Base-by-base conservation (phyloP, 176 grass and related monocot species). In the Eleusine coracana region DNA sequence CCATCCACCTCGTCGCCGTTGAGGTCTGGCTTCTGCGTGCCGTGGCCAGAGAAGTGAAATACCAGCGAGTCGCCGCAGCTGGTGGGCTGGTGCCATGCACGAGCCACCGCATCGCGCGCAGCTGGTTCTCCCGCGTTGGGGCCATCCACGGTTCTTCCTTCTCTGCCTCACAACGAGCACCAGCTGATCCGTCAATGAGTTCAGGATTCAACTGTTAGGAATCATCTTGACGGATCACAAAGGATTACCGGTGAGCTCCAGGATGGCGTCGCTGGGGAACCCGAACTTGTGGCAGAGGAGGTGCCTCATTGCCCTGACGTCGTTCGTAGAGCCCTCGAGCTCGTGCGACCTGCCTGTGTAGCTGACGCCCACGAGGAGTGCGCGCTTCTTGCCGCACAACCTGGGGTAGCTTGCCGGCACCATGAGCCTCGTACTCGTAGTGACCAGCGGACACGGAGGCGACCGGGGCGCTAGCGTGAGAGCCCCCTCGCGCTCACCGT, bases 11-110 rank as follows among this genome's bases (percentile, higher is more conserved):
- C 94, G 38, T 97, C 86, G 50, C 87, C 82, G 69, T 51, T 37
- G 10, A 21, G 50, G 83, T 92, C 94, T 85, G 92, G 89, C 90
- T 90, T 97, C 90, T 94, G 94, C 66, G 90, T 70, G 34, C 90
- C 94, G 80, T 97, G 94, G 1, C 94, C 94, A 6, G 94, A 97
- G 90, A 90, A 97, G 56, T 94, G 94, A 84, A 94, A 94, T 86
- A 94, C 88, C 76, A 97, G 90, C 1, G 94, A 97, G 80, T 97
- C 88, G 0, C 94, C 91, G 3, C 40, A 14, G 59, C 4, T 1
- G 88, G 83, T 72, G 0, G 10, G 59, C 4, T 1, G 88, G 83
- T 72, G 0, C 83, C 94, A 0, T 37, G 63, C 74, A 97, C 86
- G n/a, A 97, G 87, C 94, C 94, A 97, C 40, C 83, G 79, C 94